phyloP scores from a whole-genome alignment of 257 asterid genomes.

The Penstemon newberryi region DNA sequence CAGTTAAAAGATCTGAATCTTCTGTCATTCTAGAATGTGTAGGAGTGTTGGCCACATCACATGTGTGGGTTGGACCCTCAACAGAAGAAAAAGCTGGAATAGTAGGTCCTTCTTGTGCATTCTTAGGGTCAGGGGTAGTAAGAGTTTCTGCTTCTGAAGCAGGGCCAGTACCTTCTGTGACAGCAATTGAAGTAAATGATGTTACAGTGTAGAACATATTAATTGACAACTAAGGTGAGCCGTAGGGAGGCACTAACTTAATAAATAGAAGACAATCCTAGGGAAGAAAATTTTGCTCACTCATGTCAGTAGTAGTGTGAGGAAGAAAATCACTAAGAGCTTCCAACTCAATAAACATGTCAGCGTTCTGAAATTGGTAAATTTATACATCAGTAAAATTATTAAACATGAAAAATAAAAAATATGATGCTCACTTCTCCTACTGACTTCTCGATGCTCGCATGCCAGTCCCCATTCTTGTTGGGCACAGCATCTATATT shows the following conservation, averaged over 20 bases:
- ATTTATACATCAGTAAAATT: conserved; percentile 29
- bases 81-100: conserved; percentile 28
- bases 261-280: conserved; percentile 4
- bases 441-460: conserved; percentile 38
- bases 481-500: conserved; percentile 37
- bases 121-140: conserved; percentile 27
- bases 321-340: conserved; percentile 47
- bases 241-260: conserved; percentile 9
- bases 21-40: conserved; percentile 35
- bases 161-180: conserved; percentile 34
- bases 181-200: conserved; percentile 22
- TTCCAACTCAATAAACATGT: conserved; percentile 43
- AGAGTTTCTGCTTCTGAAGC: conserved; percentile 38
- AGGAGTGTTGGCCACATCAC: conserved; percentile 32
- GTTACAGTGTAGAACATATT: conserved; percentile 7
- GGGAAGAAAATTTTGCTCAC: conserved; percentile 29
- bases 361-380: conserved; percentile 46
- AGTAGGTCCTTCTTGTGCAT: conserved; percentile 32
- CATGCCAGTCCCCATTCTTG: conserved; percentile 36
- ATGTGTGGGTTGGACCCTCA: conserved; percentile 29
- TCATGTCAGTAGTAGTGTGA: conserved; percentile 33
- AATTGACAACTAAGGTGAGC: conserved; percentile 18
- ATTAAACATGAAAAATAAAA: conserved; percentile 7
- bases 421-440: conserved; percentile 49
- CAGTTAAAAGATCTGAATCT: conserved; percentile 39